These are phyloP conservation scores for Herpetomonas samuelpessoai DNA, from an alignment of 208 protist genomes.

Conservation along the genomic window DNA sequence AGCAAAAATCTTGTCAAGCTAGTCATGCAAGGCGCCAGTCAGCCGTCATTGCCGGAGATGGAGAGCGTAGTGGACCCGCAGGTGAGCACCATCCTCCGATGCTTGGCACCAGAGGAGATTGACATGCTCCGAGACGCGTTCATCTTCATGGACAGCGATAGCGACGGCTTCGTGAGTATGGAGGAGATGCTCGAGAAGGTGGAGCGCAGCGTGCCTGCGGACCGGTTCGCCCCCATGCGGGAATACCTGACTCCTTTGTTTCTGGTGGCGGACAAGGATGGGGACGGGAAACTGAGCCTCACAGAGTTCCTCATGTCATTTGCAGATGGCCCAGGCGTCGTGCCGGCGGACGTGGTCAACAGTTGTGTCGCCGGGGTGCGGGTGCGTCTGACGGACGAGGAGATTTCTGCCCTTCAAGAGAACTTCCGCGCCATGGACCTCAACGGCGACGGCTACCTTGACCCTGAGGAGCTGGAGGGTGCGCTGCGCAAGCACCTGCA, in stretches of 20 bases:
- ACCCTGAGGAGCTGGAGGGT: constrained; percentile 56
- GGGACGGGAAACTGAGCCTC: constrained; percentile 57
- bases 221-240: constrained; percentile 45
- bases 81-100: constrained; percentile 32
- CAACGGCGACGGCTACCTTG: constrained; percentile 70
- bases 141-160: constrained; percentile 82
- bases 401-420: constrained; percentile 72
- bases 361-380: constrained; percentile 68
- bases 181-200: constrained; percentile 59
- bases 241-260: constrained; percentile 72
- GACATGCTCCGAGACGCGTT: constrained; percentile 90
- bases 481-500: constrained; percentile 53
- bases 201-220: constrained; percentile 32
- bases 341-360: constrained; percentile 86
- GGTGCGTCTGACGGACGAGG: constrained; percentile 75
- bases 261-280: constrained; percentile 72
- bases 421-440: constrained; percentile 69
- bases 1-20: constrained; percentile 1
- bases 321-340: constrained; percentile 68
- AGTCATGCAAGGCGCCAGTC: constrained; percentile 2
- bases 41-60: constrained; percentile 3
- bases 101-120: constrained; percentile 68
- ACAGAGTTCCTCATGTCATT: constrained; percentile 78
- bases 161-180: constrained; percentile 64
- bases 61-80: constrained; percentile 18